Percentiles rank a stretch among this genome's conserved stretches.
Evolutionary conservation across 257 asterid genomes (phyloP).

Genomic region (Primulina huaijiensis): DNA sequence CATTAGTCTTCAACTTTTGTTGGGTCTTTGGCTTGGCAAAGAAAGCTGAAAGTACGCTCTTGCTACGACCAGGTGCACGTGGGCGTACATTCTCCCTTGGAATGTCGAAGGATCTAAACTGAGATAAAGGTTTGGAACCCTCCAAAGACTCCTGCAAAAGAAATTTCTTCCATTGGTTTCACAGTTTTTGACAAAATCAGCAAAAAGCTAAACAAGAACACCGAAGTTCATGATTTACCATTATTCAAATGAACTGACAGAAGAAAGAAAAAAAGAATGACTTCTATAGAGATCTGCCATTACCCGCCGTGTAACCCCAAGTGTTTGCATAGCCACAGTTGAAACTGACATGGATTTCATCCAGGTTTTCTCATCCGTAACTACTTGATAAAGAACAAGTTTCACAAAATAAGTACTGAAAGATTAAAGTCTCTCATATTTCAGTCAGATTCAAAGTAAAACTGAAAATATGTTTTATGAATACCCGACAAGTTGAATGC

Average conservation of each 20-base stretch:
- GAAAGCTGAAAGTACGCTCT: conserved; percentile 65
- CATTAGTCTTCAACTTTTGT: neutral
- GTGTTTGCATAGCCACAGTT: conserved; percentile 61
- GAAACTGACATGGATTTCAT: conserved; percentile 62
- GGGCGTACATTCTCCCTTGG: conserved; percentile 39
- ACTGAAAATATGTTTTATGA: conserved; percentile 15
- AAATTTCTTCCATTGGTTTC: neutral
- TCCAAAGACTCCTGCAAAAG: conserved; percentile 53
- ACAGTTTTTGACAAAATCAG: conserved; percentile 1
- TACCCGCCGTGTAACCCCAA: conserved; percentile 71
- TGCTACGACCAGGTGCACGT: conserved; percentile 56
- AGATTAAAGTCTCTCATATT: conserved; percentile 2
- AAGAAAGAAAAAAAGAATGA: conserved; percentile 16
- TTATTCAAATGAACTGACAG: conserved; percentile 7
- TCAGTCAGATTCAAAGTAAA: conserved; percentile 7
- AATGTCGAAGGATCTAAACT: conserved; percentile 52
- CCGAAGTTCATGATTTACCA: neutral
- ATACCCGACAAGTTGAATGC: conserved; percentile 52
- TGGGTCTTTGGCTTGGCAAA: conserved; percentile 27
- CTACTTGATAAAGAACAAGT: conserved; percentile 31
- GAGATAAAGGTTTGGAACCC: conserved; percentile 48
- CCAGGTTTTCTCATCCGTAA: conserved; percentile 42
- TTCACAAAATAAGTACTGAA: conserved; percentile 17
- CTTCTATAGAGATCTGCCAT: conserved; percentile 24
- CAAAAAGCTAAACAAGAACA: neutral